These are phyloP conservation scores for Millerozyma acaciae DNA, from an alignment of 805 yeast species.

Conservation along the genomic window DNA sequence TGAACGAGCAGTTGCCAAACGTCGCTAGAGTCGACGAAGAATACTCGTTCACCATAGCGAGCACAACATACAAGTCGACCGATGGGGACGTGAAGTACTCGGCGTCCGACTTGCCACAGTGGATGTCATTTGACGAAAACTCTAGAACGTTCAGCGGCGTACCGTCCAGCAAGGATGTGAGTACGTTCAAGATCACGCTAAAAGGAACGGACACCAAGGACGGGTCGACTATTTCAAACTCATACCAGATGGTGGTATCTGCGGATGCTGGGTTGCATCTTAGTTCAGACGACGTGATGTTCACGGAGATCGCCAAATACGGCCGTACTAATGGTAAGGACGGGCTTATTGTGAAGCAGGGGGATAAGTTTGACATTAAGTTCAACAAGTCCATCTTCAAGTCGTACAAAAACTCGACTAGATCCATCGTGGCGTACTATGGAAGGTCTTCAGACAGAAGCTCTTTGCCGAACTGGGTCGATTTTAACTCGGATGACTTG, in stretches of 20 bases:
- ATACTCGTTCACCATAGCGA: constrained; percentile 64
- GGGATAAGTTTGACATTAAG: constrained; percentile 58
- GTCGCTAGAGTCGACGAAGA: constrained; percentile 68
- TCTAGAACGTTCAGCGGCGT: constrained; percentile 67
- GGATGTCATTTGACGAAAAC: constrained; percentile 70
- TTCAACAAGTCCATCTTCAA: constrained; percentile 62
- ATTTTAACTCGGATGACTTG: constrained; percentile 57
- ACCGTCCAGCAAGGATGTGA: constrained; percentile 47
- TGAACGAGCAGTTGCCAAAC: constrained; percentile 78
- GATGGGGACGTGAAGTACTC: constrained; percentile 50
- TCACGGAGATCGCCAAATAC: constrained; percentile 51
- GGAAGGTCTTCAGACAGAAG: constrained; percentile 80
- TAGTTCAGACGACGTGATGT: constrained; percentile 38
- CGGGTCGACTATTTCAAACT: constrained; percentile 35
- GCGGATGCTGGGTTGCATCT: constrained; percentile 51
- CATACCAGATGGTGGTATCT: constrained; percentile 61
- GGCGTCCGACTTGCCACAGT: constrained; percentile 60
- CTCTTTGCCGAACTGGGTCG: constrained; percentile 88
- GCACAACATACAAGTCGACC: constrained; percentile 56
- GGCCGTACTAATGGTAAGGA: constrained; percentile 76
- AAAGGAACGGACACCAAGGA: constrained; percentile 65
- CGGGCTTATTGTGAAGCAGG: constrained; percentile 72
- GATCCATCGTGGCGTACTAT: constrained; percentile 61
- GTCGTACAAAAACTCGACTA: constrained; percentile 38
- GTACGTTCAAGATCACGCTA: constrained; percentile 43